These are phyloP conservation scores for Candida nonsorbophila DNA, from an alignment of 805 yeast genomes.

Conservation along the genomic window DNA sequence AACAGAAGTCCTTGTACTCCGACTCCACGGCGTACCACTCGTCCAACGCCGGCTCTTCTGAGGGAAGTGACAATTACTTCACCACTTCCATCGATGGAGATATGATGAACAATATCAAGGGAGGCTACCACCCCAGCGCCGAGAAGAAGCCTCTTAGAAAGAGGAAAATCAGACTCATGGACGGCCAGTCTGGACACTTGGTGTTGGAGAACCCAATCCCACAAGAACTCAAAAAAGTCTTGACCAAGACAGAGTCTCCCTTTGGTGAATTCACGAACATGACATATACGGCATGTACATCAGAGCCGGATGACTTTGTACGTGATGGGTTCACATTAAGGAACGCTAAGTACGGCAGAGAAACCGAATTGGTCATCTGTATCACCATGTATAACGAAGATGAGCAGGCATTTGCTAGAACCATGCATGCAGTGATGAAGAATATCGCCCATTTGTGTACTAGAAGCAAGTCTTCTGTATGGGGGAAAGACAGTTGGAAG, in stretches of 20 bases:
- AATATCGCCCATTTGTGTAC: slow-evolving; percentile 84
- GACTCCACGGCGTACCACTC: slow-evolving; percentile 31
- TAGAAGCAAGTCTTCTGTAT: slow-evolving; percentile 73
- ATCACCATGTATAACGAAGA: slow-evolving; percentile 98
- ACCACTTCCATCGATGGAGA: slow-evolving; percentile 43
- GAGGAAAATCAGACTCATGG: slow-evolving; percentile 67
- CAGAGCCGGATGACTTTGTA: slow-evolving; percentile 83
- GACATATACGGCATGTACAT: slow-evolving; percentile 96
- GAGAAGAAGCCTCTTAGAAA: slow-evolving; percentile 64
- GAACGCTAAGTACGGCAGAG: slow-evolving; percentile 81
- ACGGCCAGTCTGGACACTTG: slow-evolving; percentile 65
- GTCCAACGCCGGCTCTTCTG: slow-evolving; percentile 15
- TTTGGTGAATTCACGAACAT: slow-evolving; percentile 91
- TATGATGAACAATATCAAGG: slow-evolving; percentile 39
- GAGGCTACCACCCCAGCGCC: slow-evolving; percentile 49
- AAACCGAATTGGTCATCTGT: slow-evolving; percentile 87
- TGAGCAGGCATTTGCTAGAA: slow-evolving; percentile 82
- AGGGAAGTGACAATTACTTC: slow-evolving; percentile 31
- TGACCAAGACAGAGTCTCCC: slow-evolving; percentile 72
- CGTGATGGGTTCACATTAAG: slow-evolving; percentile 79
- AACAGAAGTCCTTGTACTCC: slow-evolving; percentile 29
- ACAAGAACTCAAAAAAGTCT: slow-evolving; percentile 72
- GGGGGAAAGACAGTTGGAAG: slow-evolving; percentile 98
- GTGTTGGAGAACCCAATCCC: slow-evolving; percentile 95
- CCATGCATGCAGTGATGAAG: slow-evolving; percentile 90